Conservation (phyloP, 805 yeast species). For the Yamadazyma phyllophila region DNA sequence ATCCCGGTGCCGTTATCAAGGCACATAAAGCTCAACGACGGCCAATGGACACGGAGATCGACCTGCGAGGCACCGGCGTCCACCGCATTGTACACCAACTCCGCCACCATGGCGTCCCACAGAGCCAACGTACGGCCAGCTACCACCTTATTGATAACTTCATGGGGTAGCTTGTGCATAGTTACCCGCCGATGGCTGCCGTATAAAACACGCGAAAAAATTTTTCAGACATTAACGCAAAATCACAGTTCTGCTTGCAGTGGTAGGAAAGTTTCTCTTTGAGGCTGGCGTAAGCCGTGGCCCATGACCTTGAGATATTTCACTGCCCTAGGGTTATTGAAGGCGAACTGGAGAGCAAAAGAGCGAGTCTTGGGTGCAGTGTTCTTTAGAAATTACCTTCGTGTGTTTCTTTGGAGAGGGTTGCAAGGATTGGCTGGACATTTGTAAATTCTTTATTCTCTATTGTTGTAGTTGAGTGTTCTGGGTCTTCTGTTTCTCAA, state of each 20-base stretch:
- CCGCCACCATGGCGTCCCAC: constrained; percentile 21
- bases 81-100: constrained; percentile 52
- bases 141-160: not conserved
- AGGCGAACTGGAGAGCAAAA: constrained; percentile 59
- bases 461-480: too few relatives aligned
- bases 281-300: constrained; percentile 68
- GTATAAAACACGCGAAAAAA: constrained; percentile 5
- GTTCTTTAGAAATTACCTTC: constrained; percentile 69
- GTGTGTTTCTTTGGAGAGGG: constrained; percentile 70
- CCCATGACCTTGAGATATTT: constrained; percentile 66
- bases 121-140: not conserved
- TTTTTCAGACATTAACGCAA: constrained; percentile 18
- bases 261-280: constrained; percentile 54
- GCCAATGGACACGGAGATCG: constrained; percentile 31
- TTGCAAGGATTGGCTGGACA: constrained; percentile 64
- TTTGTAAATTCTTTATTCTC: not conserved
- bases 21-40: constrained; percentile 38
- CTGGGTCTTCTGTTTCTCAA: not conserved
- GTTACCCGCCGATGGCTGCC: constrained; percentile 6
- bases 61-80: constrained; percentile 50
- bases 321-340: constrained; percentile 13
- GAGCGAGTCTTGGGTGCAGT: constrained; percentile 75
- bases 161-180: not conserved
- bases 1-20: constrained; percentile 77
- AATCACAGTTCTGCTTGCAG: constrained; percentile 61